These are phyloP conservation scores for Ilex paraguariensis DNA, from an alignment of 305 asterid species.

Conservation along the genomic window DNA sequence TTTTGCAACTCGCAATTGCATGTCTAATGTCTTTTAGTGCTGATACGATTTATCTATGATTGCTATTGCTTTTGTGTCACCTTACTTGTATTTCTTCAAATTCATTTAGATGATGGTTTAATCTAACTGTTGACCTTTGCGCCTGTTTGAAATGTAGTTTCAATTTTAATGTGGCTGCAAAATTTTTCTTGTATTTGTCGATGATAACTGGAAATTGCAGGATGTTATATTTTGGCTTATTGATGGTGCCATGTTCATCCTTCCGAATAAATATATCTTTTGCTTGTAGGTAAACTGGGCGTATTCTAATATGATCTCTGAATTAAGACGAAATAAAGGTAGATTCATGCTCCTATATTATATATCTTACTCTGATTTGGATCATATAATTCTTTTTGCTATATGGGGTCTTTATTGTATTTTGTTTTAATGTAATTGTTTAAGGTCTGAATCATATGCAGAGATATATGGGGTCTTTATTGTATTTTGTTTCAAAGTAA, in stretches of 20 bases:
- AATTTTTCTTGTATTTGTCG: constrained; percentile 1
- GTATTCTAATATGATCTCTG: constrained; percentile 88
- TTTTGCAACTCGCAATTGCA: background rate
- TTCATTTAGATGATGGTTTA: background rate
- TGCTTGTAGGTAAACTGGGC: constrained; percentile 92
- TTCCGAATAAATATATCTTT: constrained; percentile 78
- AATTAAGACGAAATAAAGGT: constrained; percentile 91
- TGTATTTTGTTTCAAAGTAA: constrained; percentile 4
- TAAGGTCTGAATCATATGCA: too few species aligned
- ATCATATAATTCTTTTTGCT: too few species aligned
- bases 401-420: too few species aligned
- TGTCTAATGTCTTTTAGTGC: background rate
- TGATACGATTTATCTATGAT: background rate
- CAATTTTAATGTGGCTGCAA: background rate
- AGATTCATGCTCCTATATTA: constrained; percentile 56
- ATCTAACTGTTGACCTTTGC: too few species aligned
- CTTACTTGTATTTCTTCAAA: background rate
- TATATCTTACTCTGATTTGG: background rate
- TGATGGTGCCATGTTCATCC: constrained; percentile 50
- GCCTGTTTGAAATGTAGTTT: too few species aligned
- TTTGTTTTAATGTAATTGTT: too few species aligned
- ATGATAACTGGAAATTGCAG: constrained; percentile 10
- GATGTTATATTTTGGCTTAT: constrained; percentile 37
- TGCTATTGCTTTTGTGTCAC: background rate
- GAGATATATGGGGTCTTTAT: background rate